Conservation (phyloP, 176 grass and related monocot species). For the Phoenix dactylifera region DNA sequence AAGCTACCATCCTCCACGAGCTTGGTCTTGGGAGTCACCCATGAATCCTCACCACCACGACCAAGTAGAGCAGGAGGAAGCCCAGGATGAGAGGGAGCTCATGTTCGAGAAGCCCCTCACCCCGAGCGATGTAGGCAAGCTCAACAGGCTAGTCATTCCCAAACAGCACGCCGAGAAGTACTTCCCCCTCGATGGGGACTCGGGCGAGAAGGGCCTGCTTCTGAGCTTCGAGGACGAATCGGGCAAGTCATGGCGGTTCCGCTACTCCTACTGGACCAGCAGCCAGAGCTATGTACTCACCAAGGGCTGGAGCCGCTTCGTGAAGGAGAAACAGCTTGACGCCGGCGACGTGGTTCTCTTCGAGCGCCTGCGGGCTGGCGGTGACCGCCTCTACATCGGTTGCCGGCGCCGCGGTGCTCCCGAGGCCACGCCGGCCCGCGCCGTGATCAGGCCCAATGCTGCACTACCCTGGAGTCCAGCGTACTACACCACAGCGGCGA, state of each 20-base stretch:
- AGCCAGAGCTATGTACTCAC: slow-evolving; percentile 98
- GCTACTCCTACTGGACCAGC: slow-evolving; percentile 97
- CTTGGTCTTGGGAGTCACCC: slow-evolving; percentile 57
- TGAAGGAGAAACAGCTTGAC: slow-evolving; percentile 86
- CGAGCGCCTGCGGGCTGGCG: slow-evolving; percentile 8
- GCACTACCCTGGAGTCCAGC: slow-evolving; percentile 46
- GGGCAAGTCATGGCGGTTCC: slow-evolving; percentile 68
- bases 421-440: background rate
- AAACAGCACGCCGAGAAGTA: slow-evolving; percentile 87
- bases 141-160: slow-evolving; percentile 88
- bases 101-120: slow-evolving; percentile 85
- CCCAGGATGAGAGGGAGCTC: slow-evolving; percentile 55
- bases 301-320: slow-evolving; percentile 93
- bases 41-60: slow-evolving; percentile 40
- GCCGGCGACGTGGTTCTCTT: slow-evolving; percentile 59
- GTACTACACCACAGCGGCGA: slow-evolving; percentile 28
- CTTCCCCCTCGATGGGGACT: slow-evolving; percentile 57
- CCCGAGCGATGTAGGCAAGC: slow-evolving; percentile 81
- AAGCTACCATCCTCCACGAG: slow-evolving; percentile 41
- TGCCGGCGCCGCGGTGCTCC: slow-evolving; percentile 2
- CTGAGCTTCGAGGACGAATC: slow-evolving; percentile 81
- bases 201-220: slow-evolving; percentile 69
- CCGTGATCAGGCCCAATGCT: background rate
- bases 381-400: slow-evolving; percentile 10
- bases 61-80: slow-evolving; percentile 10